These are phyloP conservation scores for Auriculariales sp. DNA, from an alignment of 768 basidiomycete species.

Conservation along the genomic window DNA sequence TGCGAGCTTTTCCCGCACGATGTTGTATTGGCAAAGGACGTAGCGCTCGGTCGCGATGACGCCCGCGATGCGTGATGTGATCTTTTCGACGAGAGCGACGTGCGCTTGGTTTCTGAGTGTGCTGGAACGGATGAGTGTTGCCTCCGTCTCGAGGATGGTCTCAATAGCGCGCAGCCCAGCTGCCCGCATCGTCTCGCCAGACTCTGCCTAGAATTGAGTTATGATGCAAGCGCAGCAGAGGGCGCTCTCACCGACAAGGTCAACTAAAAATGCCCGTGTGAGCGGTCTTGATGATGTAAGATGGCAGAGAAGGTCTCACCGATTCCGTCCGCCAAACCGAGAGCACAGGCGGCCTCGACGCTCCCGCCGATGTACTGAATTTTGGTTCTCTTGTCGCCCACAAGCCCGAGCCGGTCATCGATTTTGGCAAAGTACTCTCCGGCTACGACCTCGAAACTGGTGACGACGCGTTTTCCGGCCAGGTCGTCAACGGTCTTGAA, in stretches of 20 bases:
- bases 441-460: conserved; percentile 84
- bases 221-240: background rate
- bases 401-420: conserved; percentile 36
- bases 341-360: conserved; percentile 93
- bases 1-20: conserved; percentile 47
- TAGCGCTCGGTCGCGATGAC: conserved; percentile 70
- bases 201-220: conserved; percentile 42
- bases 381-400: conserved; percentile 47
- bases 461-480: conserved; percentile 85
- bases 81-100: conserved; percentile 52
- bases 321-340: conserved; percentile 94
- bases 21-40: conserved; percentile 86
- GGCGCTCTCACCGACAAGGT: conserved; percentile 71
- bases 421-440: conserved; percentile 59
- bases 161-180: conserved; percentile 89
- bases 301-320: conserved; percentile 31
- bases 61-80: conserved; percentile 81
- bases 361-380: conserved; percentile 96
- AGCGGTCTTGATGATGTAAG: background rate
- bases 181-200: conserved; percentile 98
- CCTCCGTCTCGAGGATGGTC: conserved; percentile 75
- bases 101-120: conserved; percentile 47
- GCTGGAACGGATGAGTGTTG: conserved; percentile 80
- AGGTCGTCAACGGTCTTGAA: conserved; percentile 66
- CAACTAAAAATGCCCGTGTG: conserved; percentile 36